Base-by-base conservation (phyloP, 305 asterid species). In the Fraxinus paxiana region DNA sequence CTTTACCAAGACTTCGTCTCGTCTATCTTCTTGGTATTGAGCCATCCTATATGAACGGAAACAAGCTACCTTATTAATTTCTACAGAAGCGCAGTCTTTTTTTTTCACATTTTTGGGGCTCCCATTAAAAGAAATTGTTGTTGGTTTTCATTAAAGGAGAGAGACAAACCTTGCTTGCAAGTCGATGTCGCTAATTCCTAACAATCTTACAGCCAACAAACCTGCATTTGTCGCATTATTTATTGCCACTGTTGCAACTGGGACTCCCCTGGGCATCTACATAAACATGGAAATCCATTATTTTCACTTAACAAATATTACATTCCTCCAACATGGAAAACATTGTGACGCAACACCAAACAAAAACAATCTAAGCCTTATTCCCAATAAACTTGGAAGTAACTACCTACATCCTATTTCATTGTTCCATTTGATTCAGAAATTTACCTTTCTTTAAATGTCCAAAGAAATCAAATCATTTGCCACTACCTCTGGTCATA, bases 181-280 rank as follows among this genome's bases (percentile, higher is more conserved):
- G 35, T 90, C 90, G 5, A 86, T 78, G 85, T 95, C 98, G 71
- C 94, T 89, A 59, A 90, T 86, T 76, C 98, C 98, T 81, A 95
- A 83, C 82, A 93, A 76, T 87, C 96, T 89, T 81, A 93, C 90
- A 76, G 99, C 99, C 73, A 95, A 87, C 65, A 93, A 76, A 78
- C 94, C 99, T 18, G 99, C 98, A 88, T 95, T 95, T 35, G 97
- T 95, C 75, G 99, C 97, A 17, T 91, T 92, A 82, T 93, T 92
- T 86, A 95, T 90, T 30, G 97, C 97, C 6, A 95, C 95, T 1
- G 99, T 95, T 30, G 99, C 98, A 63, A 95, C 98, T 8, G 99
- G 99, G 30, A 93, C 94, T 56, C 98, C 98, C 87, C 97, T 93
- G 10, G 99, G 99, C 99, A 95, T 95, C 98, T 95, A 80, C 46